Conservation (phyloP, 140 eudicot species). For the Erigeron philadelphicus region DNA sequence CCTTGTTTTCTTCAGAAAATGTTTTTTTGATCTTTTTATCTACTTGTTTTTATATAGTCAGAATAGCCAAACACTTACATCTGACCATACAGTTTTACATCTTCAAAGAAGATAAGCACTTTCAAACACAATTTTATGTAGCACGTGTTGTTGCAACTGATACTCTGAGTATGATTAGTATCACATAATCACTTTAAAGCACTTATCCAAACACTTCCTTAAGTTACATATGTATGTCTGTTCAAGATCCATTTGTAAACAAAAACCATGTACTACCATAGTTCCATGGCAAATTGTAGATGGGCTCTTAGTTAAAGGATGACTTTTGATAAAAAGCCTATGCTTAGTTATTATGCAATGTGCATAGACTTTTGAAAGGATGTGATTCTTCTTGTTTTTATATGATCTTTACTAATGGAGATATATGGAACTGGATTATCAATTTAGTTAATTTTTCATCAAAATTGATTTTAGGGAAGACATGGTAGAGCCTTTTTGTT, state of each 20-base stretch:
- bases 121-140: neutral
- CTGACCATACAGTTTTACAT: neutral
- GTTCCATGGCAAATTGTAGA: constrained; percentile 4
- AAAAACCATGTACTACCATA: constrained; percentile 7
- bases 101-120: neutral
- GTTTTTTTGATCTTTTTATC: neutral
- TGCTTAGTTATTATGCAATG: constrained; percentile 12
- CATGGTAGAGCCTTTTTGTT: constrained; percentile 63
- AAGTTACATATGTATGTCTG: constrained; percentile 1
- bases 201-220: neutral
- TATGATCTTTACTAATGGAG: neutral
- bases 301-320: neutral
- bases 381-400: neutral
- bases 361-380: neutral
- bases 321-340: constrained; percentile 10
- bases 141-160: neutral
- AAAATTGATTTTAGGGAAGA: constrained; percentile 43
- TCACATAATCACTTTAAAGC: neutral
- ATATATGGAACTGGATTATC: neutral
- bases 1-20: neutral
- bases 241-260: constrained; percentile 16
- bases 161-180: neutral
- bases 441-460: neutral
- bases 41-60: neutral
- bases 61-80: neutral